Base-by-base conservation (phyloP, 169 alveolate genomes). In the Plasmodium yoelii region DNA sequence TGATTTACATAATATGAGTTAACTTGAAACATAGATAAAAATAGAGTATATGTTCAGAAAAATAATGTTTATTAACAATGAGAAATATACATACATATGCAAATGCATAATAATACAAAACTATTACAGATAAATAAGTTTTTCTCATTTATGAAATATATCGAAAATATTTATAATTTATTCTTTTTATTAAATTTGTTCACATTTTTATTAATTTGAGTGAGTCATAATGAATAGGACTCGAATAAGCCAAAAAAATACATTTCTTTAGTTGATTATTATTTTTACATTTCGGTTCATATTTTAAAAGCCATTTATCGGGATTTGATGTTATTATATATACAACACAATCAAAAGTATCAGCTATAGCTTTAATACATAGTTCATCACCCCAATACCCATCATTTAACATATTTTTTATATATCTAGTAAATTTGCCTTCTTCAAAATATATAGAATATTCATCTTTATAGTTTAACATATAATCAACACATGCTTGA, bases 341-440 rank as follows among this genome's bases (percentile, higher is more conserved):
- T 8, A 93, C 88, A 18, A 92, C 70, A 51, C 95, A 93, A 18
- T 87, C 74, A 47, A 93, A 93, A 8, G 89, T 67, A 56, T 93
- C 94, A 2, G 95, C 95, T 5, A 86, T 82, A 1, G 95, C 95
- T 5, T 92, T 89, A 5, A 93, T 91, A 15, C 89, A 80, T 42
- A 93, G 49, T 59, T 93, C 95, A 12, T 93, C 95, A 18, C 94
- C 95, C 95, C 95, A 93, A 18, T 88, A 88, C 3, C 95, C 94
- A 47, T 74, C 44, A 46, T 77, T 64, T 39, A 73, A 51, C 94
- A 93, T 89, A 10, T 93, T 84, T 46, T 74, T 73, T 67, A 88
- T 26, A 49, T 93, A 93, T 0, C 87, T 87, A 19, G 71, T 26
- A 28, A 71, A 63, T 5, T 15, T 75, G 0, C 70, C 53, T 15